A percentile compares a stretch with the other conserved stretches of the same genome.
These are phyloP conservation scores for Alternaria arborescens DNA, from an alignment of 2,329 filamentous ascomycete species.

Conservation along the genomic window DNA sequence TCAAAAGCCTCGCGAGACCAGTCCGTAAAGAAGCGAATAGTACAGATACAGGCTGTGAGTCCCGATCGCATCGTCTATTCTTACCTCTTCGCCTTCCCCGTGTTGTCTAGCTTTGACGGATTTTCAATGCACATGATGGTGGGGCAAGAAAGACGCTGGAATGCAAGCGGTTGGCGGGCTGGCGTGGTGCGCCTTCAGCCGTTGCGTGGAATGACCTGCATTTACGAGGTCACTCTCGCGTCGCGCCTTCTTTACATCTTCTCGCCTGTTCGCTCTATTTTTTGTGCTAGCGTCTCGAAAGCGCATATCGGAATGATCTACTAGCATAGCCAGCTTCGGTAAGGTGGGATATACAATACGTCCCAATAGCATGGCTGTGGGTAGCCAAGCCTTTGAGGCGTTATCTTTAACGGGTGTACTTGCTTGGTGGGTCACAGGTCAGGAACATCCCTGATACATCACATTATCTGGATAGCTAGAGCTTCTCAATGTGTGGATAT, in stretches of 20 bases:
- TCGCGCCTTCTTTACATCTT: not conserved
- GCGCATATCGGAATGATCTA: not conserved
- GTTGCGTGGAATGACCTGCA: conserved; percentile 1
- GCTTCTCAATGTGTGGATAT: not conserved
- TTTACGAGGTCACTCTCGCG: conserved; percentile 3
- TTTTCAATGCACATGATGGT: not conserved
- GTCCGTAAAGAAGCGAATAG: not conserved
- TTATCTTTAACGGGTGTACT: not conserved
- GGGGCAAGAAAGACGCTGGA: not conserved
- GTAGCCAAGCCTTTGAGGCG: not conserved
- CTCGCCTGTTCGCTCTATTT: not conserved
- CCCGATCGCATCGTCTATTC: not conserved
- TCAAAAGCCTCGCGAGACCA: not conserved
- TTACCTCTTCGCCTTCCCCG: conserved; percentile 1
- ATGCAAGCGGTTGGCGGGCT: not conserved
- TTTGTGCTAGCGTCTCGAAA: not conserved
- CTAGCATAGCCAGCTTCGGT: not conserved
- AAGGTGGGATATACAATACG: not conserved
- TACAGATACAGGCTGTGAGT: not conserved
- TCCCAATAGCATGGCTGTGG: not conserved
- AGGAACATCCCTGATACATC: not conserved
- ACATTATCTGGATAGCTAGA: not conserved
- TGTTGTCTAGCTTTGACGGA: not conserved
- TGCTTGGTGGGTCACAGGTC: not conserved
- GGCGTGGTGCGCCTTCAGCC: not conserved